phyloP scores from a whole-genome alignment of 257 asterid species.

The Lithospermum erythrorhizon region DNA sequence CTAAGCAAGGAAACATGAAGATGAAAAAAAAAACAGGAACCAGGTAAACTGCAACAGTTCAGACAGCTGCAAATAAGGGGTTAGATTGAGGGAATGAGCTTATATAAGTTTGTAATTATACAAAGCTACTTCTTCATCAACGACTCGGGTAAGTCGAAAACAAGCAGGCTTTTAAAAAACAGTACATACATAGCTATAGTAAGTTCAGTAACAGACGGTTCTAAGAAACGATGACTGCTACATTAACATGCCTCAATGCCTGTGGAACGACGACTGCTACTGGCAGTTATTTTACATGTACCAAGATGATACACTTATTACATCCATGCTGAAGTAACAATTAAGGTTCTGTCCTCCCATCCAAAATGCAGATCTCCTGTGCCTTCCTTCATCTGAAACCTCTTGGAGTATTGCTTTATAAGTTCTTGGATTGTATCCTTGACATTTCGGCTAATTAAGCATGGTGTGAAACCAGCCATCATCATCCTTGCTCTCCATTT shows the following conservation, averaged over 20 bases:
- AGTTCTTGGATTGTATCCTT: constrained; percentile 42
- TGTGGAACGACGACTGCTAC: not conserved
- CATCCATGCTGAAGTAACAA: constrained; percentile 77
- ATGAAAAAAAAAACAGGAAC: no score
- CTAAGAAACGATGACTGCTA: not conserved
- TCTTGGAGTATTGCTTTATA: constrained; percentile 51
- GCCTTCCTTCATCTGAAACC: constrained; percentile 63
- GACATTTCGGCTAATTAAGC: constrained; percentile 53
- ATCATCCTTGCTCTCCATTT: constrained; percentile 97
- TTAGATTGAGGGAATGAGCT: not conserved
- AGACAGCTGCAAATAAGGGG: no score
- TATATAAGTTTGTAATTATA: no score
- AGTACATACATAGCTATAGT: constrained; percentile 5
- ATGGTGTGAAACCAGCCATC: constrained; percentile 81
- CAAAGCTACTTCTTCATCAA: not conserved
- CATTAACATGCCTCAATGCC: no score
- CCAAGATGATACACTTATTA: constrained; percentile 8
- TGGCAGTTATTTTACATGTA: not conserved
- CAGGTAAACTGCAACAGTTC: no score
- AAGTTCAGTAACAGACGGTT: constrained; percentile 3
- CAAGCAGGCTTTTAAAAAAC: not conserved
- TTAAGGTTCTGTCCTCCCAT: constrained; percentile 79
- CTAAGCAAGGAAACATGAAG: no score
- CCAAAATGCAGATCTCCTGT: constrained; percentile 74
- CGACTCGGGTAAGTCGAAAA: not conserved